phyloP scores from a whole-genome alignment of 345 rosid genomes.

The Clausena lansium region DNA sequence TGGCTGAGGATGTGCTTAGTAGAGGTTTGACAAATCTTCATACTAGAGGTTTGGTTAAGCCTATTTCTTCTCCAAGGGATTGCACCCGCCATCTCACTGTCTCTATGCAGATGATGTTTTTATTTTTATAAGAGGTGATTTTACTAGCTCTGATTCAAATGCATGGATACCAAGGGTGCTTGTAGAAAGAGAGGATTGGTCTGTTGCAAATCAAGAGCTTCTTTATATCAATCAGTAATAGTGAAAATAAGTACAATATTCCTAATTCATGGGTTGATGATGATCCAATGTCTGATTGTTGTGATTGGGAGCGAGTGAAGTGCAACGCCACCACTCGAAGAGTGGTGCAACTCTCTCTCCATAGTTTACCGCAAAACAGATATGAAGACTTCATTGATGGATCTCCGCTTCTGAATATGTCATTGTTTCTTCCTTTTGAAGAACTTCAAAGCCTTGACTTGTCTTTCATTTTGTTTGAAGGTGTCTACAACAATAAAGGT shows the following conservation, averaged over 20 bases:
- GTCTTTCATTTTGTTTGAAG: neutral
- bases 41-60: no score
- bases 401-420: slow-evolving; percentile 2
- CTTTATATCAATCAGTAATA: neutral
- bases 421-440: slow-evolving; percentile 15
- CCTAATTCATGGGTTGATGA: slow-evolving; percentile 19
- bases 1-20: no score
- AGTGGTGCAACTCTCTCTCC: neutral
- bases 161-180: neutral
- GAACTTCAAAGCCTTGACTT: slow-evolving; percentile 4
- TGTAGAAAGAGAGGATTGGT: slow-evolving; percentile 21
- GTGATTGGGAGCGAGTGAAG: slow-evolving; percentile 13
- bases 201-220: slow-evolving; percentile 23
- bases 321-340: slow-evolving; percentile 8
- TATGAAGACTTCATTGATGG: neutral
- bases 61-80: no score
- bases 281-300: neutral
- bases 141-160: neutral
- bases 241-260: neutral
- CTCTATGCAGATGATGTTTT: no score
- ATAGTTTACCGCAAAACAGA: no score
- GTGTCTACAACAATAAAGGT: neutral
- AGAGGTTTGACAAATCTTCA: no score
- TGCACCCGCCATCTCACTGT: no score
- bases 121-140: no score